phyloP scores from a whole-genome alignment of 208 protist species.

The Trypanosoma brucei region DNA sequence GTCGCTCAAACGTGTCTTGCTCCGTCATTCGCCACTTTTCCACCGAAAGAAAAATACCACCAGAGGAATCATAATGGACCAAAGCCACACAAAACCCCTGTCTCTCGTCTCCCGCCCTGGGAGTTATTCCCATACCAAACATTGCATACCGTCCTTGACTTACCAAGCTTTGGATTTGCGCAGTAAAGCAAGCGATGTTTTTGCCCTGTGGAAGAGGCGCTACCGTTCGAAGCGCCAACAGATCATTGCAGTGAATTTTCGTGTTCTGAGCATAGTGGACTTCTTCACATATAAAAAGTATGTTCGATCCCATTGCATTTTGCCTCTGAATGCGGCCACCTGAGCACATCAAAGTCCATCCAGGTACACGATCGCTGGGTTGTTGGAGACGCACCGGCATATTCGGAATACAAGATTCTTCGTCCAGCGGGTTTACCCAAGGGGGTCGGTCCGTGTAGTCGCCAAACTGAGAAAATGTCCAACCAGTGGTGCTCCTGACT shows the following conservation, averaged over 20 bases:
- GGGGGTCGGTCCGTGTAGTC: background rate
- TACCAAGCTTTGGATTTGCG: conserved; percentile 24
- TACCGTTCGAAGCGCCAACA: conserved; percentile 21
- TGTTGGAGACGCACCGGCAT: conserved; percentile 15
- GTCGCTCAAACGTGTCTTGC: conserved; percentile 21
- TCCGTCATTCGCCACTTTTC: conserved; percentile 27
- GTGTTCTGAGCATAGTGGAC: conserved; percentile 10
- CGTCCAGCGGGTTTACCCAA: conserved; percentile 12
- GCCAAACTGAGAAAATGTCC: conserved; percentile 5
- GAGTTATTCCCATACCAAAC: conserved; percentile 25
- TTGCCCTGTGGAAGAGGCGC: conserved; percentile 18
- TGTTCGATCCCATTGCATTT: conserved; percentile 22
- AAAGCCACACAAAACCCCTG: conserved; percentile 15
- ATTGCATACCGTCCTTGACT: conserved; percentile 22
- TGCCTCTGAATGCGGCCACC: conserved; percentile 27
- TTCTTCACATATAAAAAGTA: conserved; percentile 26
- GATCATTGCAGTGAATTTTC: conserved; percentile 24
- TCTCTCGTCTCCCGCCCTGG: conserved; percentile 15
- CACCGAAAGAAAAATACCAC: conserved; percentile 25
- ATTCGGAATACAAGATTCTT: background rate
- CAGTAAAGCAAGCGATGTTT: conserved; percentile 15
- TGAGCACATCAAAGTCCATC: conserved; percentile 25
- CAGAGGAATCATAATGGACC: conserved; percentile 25
- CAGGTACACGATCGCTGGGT: conserved; percentile 24
- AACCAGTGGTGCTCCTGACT: background rate